Base-by-base conservation (phyloP, 2,329 filamentous ascomycete species). In the Colletotrichum sp. region DNA sequence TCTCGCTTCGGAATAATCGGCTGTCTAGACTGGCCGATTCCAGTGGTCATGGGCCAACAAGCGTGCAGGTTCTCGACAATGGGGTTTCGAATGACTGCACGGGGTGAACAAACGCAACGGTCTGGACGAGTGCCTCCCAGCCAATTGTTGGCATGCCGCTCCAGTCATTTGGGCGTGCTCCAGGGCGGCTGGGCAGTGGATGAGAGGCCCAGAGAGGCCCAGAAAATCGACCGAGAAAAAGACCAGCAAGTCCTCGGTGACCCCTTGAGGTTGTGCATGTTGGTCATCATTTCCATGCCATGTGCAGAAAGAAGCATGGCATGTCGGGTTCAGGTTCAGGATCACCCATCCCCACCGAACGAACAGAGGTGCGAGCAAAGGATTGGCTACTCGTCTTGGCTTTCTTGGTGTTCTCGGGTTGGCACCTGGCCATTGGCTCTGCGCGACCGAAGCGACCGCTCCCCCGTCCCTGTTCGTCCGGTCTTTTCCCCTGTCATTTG, bases 401-500 rank as follows among this genome's bases (percentile, higher is more conserved):
- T 60, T 55, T 28, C 44, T 67, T 21, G 28, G 55, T n/a, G 36
- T 24, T 49, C 44, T 32, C 28, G 59, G 34, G 44, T 65, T 60
- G 28, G 57, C 57, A 32, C 64, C 32, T 60, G 15, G 21, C 59
- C 44, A 73, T 69, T 65, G 73, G 70, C 16, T 24, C 63, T 59
- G 28, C n/a, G 32, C 26, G 7, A 49, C 59, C 36, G 16, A 28
- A 49, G 44, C 24, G 34, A 28, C 63, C 28, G 24, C 34, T 32
- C 15, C 57, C 64, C 44, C 26, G 59, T 39, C 73, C 70, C 62
- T 69, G 70, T 76, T 76, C 70, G 24, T 76, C 73, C 64, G 64
- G 73, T 76, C 57, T 76, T 28, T 60, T 13, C 62, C 72, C 70
- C 73, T 73, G 69, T 69, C 26, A 69, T 73, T 73, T 76, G 63